Evolutionary conservation across 2,329 filamentous ascomycete species (phyloP).

Genomic region (Chaetomiaceae sp.): DNA sequence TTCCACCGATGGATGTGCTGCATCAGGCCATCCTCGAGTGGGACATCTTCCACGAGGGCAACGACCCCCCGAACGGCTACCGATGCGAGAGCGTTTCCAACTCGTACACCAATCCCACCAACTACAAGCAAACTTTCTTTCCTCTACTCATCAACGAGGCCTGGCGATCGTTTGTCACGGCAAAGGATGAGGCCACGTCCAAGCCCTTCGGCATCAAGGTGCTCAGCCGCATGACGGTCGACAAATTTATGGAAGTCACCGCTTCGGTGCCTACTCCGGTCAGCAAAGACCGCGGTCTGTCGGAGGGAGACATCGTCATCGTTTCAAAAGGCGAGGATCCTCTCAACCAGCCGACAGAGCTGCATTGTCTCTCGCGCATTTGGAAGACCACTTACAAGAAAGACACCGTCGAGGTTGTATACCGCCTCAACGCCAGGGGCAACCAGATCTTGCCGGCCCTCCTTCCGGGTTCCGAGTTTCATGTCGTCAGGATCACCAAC

Average conservation of each 20-base stretch:
- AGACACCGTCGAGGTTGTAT: slow-evolving; percentile 75
- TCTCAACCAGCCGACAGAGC: slow-evolving; percentile 57
- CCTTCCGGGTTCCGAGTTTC: slow-evolving; percentile 63
- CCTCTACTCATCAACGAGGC: slow-evolving; percentile 88
- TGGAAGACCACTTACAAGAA: slow-evolving; percentile 77
- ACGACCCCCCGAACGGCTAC: slow-evolving; percentile 74
- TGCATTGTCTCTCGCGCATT: slow-evolving; percentile 83
- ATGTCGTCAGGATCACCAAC: slow-evolving; percentile 80
- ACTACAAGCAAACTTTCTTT: slow-evolving; percentile 87
- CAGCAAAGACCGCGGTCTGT: slow-evolving; percentile 66
- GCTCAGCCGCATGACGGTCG: slow-evolving; percentile 80
- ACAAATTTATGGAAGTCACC: slow-evolving; percentile 88
- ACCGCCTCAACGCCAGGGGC: slow-evolving; percentile 67
- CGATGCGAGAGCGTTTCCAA: slow-evolving; percentile 72
- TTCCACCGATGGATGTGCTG: slow-evolving; percentile 78
- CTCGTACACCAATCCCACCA: slow-evolving; percentile 67
- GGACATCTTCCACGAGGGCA: slow-evolving; percentile 89
- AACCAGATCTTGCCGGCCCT: slow-evolving; percentile 60
- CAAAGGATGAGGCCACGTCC: slow-evolving; percentile 77
- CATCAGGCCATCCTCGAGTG: slow-evolving; percentile 85
- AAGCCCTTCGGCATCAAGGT: slow-evolving; percentile 85
- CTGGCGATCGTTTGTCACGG: slow-evolving; percentile 88
- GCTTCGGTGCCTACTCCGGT: slow-evolving; percentile 69
- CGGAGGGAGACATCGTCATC: slow-evolving; percentile 84
- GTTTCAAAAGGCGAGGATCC: slow-evolving; percentile 72